A percentile compares a stretch with the other conserved stretches of the same genome.
Conservation (phyloP, 2,329 filamentous ascomycete genomes). For the Gaeumannomyces sp. region DNA sequence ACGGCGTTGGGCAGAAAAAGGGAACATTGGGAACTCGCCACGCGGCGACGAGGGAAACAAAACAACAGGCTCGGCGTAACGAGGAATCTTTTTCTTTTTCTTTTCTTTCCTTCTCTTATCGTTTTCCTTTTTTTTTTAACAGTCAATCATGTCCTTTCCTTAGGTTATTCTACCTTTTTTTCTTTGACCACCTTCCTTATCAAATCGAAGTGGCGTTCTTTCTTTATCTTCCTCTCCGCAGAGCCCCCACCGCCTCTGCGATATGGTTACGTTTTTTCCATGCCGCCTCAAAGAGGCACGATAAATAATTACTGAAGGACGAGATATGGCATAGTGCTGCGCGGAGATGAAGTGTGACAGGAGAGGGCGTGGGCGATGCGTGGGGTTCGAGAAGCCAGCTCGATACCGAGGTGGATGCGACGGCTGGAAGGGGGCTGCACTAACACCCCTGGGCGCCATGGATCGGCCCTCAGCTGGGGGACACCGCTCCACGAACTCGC, state of each 20-base stretch:
- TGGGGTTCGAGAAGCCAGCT: background rate
- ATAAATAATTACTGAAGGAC: background rate
- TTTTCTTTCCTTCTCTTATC: background rate
- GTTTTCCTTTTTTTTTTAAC: background rate
- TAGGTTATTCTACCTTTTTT: background rate
- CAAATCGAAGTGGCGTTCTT: background rate
- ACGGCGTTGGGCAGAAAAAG: constrained; percentile 20
- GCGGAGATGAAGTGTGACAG: background rate
- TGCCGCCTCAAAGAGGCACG: background rate
- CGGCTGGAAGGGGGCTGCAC: background rate
- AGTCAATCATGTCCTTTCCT: background rate
- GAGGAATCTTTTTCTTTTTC: constrained; percentile 1
- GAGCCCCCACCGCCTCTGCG: background rate
- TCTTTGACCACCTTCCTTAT: background rate
- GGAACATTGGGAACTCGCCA: constrained; percentile 19
- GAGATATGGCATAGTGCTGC: background rate
- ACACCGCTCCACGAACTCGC: no score
- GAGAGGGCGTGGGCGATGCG: background rate
- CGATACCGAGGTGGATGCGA: background rate
- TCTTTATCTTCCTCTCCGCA: background rate
- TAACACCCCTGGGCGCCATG: background rate
- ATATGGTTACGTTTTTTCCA: background rate
- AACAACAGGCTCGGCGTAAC: constrained; percentile 13
- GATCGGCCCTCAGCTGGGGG: background rate
- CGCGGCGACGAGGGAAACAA: constrained; percentile 16